phyloP scores from a whole-genome alignment of 306 rosid species.

The Begonia fuchsioides region DNA sequence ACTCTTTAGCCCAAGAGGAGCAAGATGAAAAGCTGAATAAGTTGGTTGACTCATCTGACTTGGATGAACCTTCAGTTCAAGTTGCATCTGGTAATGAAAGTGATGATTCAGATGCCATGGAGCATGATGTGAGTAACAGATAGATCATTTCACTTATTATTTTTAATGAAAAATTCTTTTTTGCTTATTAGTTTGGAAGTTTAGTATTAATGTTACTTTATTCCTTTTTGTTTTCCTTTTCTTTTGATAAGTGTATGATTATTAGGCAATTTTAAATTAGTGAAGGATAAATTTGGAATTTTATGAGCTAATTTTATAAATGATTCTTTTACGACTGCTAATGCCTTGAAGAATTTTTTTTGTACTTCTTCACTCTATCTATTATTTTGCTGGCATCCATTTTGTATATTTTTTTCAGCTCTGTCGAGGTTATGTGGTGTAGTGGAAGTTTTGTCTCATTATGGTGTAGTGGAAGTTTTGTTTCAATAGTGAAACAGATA shows the following conservation, averaged over 20 bases:
- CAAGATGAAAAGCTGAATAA: slow-evolving; percentile 28
- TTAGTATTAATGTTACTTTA: neutral
- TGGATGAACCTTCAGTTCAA: slow-evolving; percentile 30
- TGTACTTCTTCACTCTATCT: too few relatives aligned
- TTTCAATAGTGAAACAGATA: too few relatives aligned
- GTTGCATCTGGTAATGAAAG: slow-evolving; percentile 47
- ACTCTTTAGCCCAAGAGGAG: slow-evolving; percentile 19
- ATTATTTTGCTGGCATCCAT: too few relatives aligned
- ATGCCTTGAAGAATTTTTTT: too few relatives aligned
- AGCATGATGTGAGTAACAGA: slow-evolving; percentile 66
- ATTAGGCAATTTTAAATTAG: too few relatives aligned
- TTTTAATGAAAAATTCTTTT: slow-evolving; percentile 1
- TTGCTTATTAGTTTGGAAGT: neutral
- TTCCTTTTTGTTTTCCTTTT: neutral
- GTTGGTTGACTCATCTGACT: slow-evolving; percentile 22
- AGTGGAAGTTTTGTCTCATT: too few relatives aligned
- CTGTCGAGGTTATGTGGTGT: too few relatives aligned
- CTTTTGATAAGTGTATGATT: neutral
- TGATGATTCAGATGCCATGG: slow-evolving; percentile 76
- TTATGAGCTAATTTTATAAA: too few relatives aligned
- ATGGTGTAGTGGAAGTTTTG: too few relatives aligned
- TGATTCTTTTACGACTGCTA: too few relatives aligned
- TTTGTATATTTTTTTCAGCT: too few relatives aligned
- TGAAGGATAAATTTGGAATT: too few relatives aligned
- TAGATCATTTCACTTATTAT: slow-evolving; percentile 3